Evolutionary conservation across 805 yeast species (phyloP).

Genomic region (Nakazawaea wyomingensis): DNA sequence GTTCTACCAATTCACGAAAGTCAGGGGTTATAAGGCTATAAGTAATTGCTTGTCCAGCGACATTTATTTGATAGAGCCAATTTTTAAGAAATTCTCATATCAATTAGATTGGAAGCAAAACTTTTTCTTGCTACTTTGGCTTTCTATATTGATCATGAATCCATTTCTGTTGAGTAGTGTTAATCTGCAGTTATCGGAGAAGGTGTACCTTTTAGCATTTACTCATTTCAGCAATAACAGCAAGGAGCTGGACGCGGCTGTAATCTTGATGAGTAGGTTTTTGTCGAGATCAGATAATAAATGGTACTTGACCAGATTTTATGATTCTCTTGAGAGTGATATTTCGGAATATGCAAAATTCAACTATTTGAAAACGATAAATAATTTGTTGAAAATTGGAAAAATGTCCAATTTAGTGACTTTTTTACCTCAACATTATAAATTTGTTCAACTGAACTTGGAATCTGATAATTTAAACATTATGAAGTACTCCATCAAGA

Average conservation of each 20-base stretch:
- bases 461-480: constrained; percentile 11
- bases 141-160: constrained; percentile 59
- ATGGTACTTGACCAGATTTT: constrained; percentile 23
- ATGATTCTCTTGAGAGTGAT: constrained; percentile 17
- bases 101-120: constrained; percentile 37
- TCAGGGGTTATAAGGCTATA: constrained; percentile 60
- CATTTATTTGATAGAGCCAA: constrained; percentile 39
- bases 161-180: constrained; percentile 62
- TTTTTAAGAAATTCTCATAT: constrained; percentile 23
- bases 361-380: constrained; percentile 19
- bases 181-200: constrained; percentile 23
- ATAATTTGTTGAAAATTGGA: constrained; percentile 20
- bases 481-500: constrained; percentile 23
- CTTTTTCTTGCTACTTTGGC: constrained; percentile 62
- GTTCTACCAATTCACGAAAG: constrained; percentile 58
- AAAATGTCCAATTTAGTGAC: neutral
- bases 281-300: constrained; percentile 42
- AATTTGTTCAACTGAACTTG: neutral
- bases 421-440: neutral
- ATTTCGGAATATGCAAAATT: constrained; percentile 14
- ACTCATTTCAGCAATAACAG: constrained; percentile 40
- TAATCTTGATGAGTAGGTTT: constrained; percentile 46
- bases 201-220: constrained; percentile 32
- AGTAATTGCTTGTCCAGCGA: constrained; percentile 58
- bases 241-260: constrained; percentile 51